phyloP scores from a whole-genome alignment of 257 asterid genomes.

The Salvia miltiorrhiza region DNA sequence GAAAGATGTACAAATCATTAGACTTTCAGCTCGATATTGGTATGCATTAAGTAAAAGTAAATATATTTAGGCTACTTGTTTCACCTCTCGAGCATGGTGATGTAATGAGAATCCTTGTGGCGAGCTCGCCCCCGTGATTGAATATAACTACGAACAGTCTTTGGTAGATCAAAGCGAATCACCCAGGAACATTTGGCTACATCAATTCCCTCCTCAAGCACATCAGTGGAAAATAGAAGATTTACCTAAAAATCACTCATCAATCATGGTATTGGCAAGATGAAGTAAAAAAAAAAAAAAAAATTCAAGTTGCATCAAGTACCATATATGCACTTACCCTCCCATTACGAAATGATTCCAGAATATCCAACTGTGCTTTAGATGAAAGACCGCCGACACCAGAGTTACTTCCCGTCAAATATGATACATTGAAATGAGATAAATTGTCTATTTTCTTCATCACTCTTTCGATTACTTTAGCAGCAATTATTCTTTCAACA shows the following conservation, averaged over 20 bases:
- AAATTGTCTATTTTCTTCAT: conserved; percentile 42
- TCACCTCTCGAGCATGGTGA: conserved; percentile 89
- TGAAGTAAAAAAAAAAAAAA: background rate
- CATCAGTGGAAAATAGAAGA: conserved; percentile 67
- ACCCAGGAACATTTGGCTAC: conserved; percentile 57
- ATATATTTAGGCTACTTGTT: background rate
- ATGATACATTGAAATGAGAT: conserved; percentile 50
- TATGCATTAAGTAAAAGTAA: background rate
- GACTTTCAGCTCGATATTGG: background rate
- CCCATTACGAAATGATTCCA: conserved; percentile 48
- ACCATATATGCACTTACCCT: conserved; percentile 37
- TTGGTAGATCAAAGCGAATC: conserved; percentile 75
- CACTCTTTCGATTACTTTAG: conserved; percentile 71
- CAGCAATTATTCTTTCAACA: conserved; percentile 65
- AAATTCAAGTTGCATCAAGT: background rate
- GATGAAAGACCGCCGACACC: conserved; percentile 42
- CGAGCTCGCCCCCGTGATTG: conserved; percentile 62
- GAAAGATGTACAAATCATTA: conserved; percentile 31
- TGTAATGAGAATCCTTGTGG: conserved; percentile 51
- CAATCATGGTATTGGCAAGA: conserved; percentile 14
- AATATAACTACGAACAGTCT: conserved; percentile 53
- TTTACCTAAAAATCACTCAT: conserved; percentile 52
- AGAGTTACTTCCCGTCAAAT: conserved; percentile 51
- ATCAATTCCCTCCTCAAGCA: conserved; percentile 66
- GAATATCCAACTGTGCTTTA: conserved; percentile 34